Evolutionary conservation across 208 protist species (phyloP).

Genomic region (Leishmania turanica): DNA sequence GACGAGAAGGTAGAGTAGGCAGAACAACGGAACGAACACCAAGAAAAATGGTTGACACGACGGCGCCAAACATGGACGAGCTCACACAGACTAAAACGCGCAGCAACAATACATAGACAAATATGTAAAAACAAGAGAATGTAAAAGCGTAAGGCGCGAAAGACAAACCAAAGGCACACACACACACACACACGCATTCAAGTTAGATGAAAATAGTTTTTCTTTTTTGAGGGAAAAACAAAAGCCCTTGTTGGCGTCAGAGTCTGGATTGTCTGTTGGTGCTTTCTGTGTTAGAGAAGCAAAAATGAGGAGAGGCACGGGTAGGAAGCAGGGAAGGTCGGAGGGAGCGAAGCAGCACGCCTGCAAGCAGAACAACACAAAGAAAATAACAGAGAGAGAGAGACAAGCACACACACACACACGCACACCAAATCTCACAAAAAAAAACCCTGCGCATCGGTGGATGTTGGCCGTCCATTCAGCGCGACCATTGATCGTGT

Average conservation of each 20-base stretch:
- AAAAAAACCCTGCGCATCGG: background rate
- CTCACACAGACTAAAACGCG: background rate
- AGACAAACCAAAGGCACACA: background rate
- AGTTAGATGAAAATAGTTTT: background rate
- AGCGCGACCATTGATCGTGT: background rate
- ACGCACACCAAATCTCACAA: background rate
- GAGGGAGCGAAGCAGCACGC: background rate
- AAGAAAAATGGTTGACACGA: background rate
- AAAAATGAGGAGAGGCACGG: background rate
- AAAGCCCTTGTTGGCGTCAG: background rate
- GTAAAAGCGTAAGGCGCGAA: background rate
- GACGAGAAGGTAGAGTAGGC: background rate
- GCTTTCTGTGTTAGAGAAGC: background rate
- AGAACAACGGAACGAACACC: background rate
- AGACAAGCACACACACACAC: background rate
- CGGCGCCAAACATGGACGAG: background rate
- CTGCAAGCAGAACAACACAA: background rate
- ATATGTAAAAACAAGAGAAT: background rate
- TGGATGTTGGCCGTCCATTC: background rate
- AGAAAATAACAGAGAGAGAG: background rate
- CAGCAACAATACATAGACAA: background rate
- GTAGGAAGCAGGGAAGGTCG: background rate
- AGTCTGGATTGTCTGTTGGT: background rate
- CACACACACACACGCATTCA: constrained; percentile 4
- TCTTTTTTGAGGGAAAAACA: background rate